Evolutionary conservation across 768 basidiomycete genomes (phyloP).

Genomic region (Rubroboletus satanas): DNA sequence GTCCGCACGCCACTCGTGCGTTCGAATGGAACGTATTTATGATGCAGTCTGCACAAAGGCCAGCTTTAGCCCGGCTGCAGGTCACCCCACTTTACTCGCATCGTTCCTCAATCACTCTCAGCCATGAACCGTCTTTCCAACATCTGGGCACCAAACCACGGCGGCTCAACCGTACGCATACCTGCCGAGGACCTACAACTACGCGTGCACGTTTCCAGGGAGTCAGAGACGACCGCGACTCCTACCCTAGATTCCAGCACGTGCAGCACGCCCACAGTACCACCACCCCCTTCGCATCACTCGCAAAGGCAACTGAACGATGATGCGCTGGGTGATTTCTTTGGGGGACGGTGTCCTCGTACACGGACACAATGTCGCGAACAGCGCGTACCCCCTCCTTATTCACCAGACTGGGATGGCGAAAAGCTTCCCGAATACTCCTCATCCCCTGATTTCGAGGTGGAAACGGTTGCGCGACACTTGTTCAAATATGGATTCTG

Average conservation of each 20-base stretch:
- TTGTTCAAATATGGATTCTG: constrained; percentile 63
- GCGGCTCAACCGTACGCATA: constrained; percentile 1
- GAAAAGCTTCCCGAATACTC: constrained; percentile 27
- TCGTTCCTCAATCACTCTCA: neutral
- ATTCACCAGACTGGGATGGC: constrained; percentile 39
- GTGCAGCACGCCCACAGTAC: constrained; percentile 20
- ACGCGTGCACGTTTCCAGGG: constrained; percentile 20
- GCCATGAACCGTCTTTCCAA: constrained; percentile 17
- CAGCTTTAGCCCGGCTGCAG: constrained; percentile 9
- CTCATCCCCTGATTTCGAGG: constrained; percentile 38
- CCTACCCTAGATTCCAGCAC: constrained; percentile 11
- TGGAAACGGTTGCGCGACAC: constrained; percentile 53
- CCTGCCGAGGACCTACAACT: constrained; percentile 21
- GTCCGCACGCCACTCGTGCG: constrained; percentile 7
- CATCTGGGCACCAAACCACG: constrained; percentile 5
- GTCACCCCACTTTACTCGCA: constrained; percentile 6
- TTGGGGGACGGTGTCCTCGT: constrained; percentile 27
- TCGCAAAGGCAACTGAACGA: constrained; percentile 26
- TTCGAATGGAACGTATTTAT: constrained; percentile 25
- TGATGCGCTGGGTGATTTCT: constrained; percentile 32
- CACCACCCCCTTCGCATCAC: constrained; percentile 20
- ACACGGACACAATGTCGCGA: constrained; percentile 22
- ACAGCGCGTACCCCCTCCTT: constrained; percentile 37
- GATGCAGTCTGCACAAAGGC: neutral
- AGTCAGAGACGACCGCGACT: constrained; percentile 18